phyloP scores from a whole-genome alignment of 2,329 filamentous ascomycete genomes.

The Diplocarpon mali region DNA sequence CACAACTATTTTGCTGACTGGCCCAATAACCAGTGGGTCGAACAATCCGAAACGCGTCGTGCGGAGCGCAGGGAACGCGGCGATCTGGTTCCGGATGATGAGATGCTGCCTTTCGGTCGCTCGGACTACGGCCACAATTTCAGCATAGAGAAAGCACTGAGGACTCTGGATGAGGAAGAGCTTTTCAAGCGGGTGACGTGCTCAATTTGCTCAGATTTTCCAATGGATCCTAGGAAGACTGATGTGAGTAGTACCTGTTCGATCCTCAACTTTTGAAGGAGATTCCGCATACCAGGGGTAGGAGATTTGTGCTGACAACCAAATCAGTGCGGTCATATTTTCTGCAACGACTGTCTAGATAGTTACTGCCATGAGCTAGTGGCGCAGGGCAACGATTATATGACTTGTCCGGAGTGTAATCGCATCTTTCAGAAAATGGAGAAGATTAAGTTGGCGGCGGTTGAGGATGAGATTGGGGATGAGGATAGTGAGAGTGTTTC shows the following conservation, averaged over 20 bases:
- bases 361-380: constrained; percentile 21
- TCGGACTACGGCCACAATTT: constrained; percentile 24
- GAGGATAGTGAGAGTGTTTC: constrained; percentile 1
- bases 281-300: too few species aligned
- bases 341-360: constrained; percentile 39
- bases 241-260: constrained; percentile 13
- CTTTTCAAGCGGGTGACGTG: constrained; percentile 30
- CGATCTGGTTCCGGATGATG: constrained; percentile 3
- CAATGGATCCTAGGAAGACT: constrained; percentile 33
- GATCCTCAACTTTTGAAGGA: too few species aligned
- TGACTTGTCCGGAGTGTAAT: constrained; percentile 17
- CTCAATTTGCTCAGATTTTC: constrained; percentile 31
- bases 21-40: constrained; percentile 5
- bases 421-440: constrained; percentile 7
- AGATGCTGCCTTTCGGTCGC: constrained; percentile 18
- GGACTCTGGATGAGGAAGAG: constrained; percentile 24
- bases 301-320: not conserved
- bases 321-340: constrained; percentile 40
- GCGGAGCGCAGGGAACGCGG: not conserved
- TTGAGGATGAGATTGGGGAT: constrained; percentile 10
- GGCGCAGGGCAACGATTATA: constrained; percentile 21
- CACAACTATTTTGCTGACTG: not conserved
- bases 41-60: constrained; percentile 1
- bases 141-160: constrained; percentile 25
- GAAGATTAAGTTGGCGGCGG: not conserved